phyloP scores from a whole-genome alignment of 768 basidiomycete genomes.

The Mycena latifolia region DNA sequence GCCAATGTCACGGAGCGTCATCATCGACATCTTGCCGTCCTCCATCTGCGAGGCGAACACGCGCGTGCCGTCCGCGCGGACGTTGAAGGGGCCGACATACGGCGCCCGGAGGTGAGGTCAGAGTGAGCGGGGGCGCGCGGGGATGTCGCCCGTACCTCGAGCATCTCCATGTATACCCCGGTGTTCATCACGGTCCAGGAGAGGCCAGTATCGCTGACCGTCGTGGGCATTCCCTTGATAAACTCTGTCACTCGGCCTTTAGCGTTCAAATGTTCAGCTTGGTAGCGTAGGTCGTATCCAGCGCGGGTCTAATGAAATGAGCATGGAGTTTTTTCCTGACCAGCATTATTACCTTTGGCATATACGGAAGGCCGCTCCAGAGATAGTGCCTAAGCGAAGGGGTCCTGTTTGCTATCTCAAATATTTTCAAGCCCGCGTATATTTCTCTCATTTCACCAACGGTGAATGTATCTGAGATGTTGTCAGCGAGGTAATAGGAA shows the following conservation, averaged over 20 bases:
- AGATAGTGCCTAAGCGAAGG: constrained; percentile 52
- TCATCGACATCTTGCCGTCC: constrained; percentile 38
- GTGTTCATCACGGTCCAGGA: constrained; percentile 54
- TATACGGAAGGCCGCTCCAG: constrained; percentile 59
- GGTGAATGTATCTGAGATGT: constrained; percentile 46
- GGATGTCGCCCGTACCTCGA: constrained; percentile 45
- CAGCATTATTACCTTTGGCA: constrained; percentile 48
- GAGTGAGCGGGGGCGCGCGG: background rate
- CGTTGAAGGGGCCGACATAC: constrained; percentile 37
- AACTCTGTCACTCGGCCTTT: constrained; percentile 57
- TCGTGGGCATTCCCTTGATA: constrained; percentile 50
- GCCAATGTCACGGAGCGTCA: constrained; percentile 42
- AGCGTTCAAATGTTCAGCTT: constrained; percentile 53
- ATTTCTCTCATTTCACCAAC: constrained; percentile 56
- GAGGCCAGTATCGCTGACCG: constrained; percentile 43
- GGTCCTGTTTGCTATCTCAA: constrained; percentile 52
- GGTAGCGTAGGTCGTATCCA: constrained; percentile 46
- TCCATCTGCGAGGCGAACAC: constrained; percentile 41
- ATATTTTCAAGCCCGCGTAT: constrained; percentile 53
- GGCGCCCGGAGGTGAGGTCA: constrained; percentile 21
- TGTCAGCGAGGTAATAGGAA: background rate
- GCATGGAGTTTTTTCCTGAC: background rate
- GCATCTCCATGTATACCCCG: constrained; percentile 57
- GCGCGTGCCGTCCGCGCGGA: constrained; percentile 41
- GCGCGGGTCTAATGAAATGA: constrained; percentile 31